Evolutionary conservation across 805 yeast species (phyloP).

Genomic region (Candida anglica): DNA sequence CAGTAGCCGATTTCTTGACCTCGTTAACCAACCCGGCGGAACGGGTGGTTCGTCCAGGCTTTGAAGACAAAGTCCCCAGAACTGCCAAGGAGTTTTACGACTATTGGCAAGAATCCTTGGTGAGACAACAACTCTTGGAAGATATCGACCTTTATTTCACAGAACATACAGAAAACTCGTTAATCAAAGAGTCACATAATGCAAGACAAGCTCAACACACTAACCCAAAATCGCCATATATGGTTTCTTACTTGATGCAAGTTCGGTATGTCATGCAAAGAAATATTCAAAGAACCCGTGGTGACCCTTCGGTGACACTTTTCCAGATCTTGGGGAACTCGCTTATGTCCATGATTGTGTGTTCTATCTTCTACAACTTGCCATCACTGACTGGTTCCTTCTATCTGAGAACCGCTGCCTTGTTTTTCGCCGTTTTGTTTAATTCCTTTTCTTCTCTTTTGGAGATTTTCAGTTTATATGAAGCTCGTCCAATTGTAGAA

Average conservation of each 20-base stretch:
- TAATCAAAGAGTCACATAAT: slow-evolving; percentile 26
- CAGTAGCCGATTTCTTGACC: slow-evolving; percentile 31
- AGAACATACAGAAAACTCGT: not conserved
- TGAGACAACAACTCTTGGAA: slow-evolving; percentile 10
- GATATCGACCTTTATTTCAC: slow-evolving; percentile 13
- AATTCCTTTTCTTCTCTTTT: slow-evolving; percentile 60
- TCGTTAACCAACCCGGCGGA: slow-evolving; percentile 29
- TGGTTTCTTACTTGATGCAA: slow-evolving; percentile 50
- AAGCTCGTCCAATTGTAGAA: slow-evolving; percentile 54
- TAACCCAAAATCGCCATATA: slow-evolving; percentile 48
- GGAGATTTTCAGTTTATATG: slow-evolving; percentile 53
- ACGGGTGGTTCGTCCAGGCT: slow-evolving; percentile 31
- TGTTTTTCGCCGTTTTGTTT: slow-evolving; percentile 65
- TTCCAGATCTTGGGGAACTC: slow-evolving; percentile 42
- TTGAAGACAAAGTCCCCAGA: slow-evolving; percentile 24
- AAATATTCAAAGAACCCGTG: slow-evolving; percentile 45
- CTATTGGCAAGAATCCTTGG: slow-evolving; percentile 24
- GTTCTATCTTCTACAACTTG: slow-evolving; percentile 57
- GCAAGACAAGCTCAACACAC: slow-evolving; percentile 50
- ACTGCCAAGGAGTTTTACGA: slow-evolving; percentile 23
- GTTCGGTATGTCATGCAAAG: slow-evolving; percentile 43
- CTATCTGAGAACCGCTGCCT: slow-evolving; percentile 55
- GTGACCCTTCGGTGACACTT: slow-evolving; percentile 46
- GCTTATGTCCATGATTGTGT: slow-evolving; percentile 50
- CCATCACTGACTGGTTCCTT: slow-evolving; percentile 41